These are phyloP conservation scores for Fagus crenata DNA, from an alignment of 306 rosid species.

Conservation along the genomic window DNA sequence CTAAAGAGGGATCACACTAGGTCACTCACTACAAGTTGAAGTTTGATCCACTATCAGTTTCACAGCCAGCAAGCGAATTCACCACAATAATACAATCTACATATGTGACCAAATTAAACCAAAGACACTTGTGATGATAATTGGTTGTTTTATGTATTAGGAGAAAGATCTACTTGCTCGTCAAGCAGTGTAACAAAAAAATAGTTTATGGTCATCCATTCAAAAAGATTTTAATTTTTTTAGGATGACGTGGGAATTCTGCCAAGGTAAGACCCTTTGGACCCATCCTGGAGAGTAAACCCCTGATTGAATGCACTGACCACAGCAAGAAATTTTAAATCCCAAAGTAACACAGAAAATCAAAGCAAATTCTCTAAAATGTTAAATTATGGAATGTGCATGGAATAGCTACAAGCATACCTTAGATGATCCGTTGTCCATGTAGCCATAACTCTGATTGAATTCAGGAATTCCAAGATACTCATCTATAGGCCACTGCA, in stretches of 20 bases:
- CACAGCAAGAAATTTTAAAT: background rate
- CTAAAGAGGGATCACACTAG: background rate
- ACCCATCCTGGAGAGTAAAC: no score
- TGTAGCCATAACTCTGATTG: conserved; percentile 55
- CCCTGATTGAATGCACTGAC: no score
- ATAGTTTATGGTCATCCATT: background rate
- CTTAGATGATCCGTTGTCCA: conserved; percentile 76
- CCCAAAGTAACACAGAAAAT: background rate
- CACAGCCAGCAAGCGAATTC: background rate
- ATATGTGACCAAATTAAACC: background rate
- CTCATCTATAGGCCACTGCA: conserved; percentile 76
- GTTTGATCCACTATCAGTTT: background rate
- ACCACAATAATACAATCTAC: background rate
- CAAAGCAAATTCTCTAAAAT: background rate
- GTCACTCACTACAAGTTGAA: background rate
- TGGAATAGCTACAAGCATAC: conserved; percentile 44
- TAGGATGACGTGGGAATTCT: no score
- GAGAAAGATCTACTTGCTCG: background rate
- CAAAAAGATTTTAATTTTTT: no score
- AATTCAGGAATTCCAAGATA: conserved; percentile 61
- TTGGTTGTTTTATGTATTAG: background rate
- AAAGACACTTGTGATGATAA: background rate
- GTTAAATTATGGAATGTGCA: background rate
- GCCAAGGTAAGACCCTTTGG: no score
- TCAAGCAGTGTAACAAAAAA: background rate